Evolutionary conservation across 2,329 filamentous ascomycete genomes (phyloP).

Genomic region (Pyricularia sp.): DNA sequence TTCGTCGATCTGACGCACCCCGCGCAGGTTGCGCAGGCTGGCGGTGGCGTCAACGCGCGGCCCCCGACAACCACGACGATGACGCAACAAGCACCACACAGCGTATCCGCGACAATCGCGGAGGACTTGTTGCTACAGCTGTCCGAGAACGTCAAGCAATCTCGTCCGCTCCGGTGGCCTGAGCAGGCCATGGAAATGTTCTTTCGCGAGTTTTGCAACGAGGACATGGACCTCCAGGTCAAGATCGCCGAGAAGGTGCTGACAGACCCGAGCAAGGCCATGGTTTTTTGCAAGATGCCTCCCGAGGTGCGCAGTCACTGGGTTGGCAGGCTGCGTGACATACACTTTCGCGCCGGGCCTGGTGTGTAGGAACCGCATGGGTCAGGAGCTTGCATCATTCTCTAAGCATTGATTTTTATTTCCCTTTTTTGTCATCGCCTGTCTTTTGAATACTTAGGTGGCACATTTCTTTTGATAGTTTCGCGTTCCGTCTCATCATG

Average conservation of each 20-base stretch:
- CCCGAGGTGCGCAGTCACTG: conserved; percentile 41
- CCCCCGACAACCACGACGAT: background rate
- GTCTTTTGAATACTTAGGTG: background rate
- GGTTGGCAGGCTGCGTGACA: conserved; percentile 42
- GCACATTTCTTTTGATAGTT: background rate
- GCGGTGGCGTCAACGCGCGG: conserved; percentile 2
- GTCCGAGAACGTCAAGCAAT: conserved; percentile 21
- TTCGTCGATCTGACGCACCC: conserved; percentile 12
- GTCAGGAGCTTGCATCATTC: background rate
- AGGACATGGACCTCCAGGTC: conserved; percentile 49
- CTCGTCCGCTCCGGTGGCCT: conserved; percentile 36
- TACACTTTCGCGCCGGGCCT: conserved; percentile 21
- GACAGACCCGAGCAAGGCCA: conserved; percentile 49
- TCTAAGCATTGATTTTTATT: background rate
- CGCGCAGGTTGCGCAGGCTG: conserved; percentile 7
- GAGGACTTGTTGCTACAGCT: conserved; percentile 29
- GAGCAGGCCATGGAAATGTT: conserved; percentile 51
- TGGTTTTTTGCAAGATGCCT: conserved; percentile 55
- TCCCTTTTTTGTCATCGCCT: background rate
- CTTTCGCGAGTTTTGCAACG: conserved; percentile 47
- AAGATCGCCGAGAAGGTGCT: conserved; percentile 50
- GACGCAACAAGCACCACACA: background rate
- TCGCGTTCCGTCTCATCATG: background rate
- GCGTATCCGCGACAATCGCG: conserved; percentile 13
- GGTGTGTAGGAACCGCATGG: conserved; percentile 8